phyloP scores from a whole-genome alignment of 139 green algal genomes.

The Trebouxia sp. region DNA sequence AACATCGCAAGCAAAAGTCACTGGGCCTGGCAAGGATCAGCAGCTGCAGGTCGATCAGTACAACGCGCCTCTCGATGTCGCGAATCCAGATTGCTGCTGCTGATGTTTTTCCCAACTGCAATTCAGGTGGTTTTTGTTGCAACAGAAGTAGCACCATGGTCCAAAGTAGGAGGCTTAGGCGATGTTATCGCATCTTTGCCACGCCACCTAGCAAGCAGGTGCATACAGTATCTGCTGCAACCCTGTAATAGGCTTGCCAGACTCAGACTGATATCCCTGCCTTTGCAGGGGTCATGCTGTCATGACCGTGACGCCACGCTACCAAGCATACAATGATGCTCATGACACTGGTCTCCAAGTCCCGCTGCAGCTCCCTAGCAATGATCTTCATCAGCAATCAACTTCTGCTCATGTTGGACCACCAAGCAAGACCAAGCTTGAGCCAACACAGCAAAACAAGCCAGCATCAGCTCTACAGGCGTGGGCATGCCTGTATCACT shows the following conservation, averaged over 20 bases:
- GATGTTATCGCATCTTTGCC: constrained; percentile 81
- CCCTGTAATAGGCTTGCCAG: neutral
- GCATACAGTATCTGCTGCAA: too few species aligned
- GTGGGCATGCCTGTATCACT: constrained; percentile 46
- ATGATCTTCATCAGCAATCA: neutral
- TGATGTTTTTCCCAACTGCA: neutral
- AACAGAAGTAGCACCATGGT: constrained; percentile 82
- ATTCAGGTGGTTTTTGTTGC: constrained; percentile 80
- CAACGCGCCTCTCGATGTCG: too few species aligned
- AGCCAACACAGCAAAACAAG: neutral
- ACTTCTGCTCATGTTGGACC: neutral
- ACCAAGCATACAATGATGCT: constrained; percentile 60
- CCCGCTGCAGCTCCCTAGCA: constrained; percentile 50
- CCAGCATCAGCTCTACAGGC: neutral
- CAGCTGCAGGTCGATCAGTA: too few species aligned
- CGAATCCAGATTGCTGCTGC: too few species aligned
- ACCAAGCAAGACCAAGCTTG: neutral
- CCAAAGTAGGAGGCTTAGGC: constrained; percentile 80
- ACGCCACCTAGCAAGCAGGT: constrained; percentile 58
- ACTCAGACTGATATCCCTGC: neutral
- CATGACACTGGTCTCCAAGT: constrained; percentile 58
- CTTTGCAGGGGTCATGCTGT: constrained; percentile 70
- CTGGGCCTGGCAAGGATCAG: too few species aligned
- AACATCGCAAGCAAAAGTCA: too few species aligned
- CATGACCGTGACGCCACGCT: constrained; percentile 83